Conservation (phyloP, 495 filamentous ascomycete genomes). For the Neurospora sp. region DNA sequence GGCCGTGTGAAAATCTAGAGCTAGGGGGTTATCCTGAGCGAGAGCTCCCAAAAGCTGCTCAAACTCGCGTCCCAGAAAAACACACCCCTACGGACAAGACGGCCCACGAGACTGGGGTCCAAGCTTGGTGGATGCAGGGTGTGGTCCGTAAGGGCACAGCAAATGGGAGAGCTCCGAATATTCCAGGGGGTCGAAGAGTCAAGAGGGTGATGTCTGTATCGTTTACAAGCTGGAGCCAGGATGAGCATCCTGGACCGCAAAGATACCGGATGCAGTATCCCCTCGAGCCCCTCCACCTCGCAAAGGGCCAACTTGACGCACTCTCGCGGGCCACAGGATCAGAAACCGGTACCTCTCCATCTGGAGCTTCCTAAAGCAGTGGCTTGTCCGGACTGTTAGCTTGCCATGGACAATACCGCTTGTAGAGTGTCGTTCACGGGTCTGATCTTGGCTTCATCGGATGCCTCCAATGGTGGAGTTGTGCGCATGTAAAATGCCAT, state of each 20-base stretch:
- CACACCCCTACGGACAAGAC: neutral
- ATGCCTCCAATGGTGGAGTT: neutral
- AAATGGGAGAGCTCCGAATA: neutral
- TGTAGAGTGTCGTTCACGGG: neutral
- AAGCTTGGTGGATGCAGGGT: neutral
- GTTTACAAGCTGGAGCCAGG: constrained; percentile 7
- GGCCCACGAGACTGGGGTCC: neutral
- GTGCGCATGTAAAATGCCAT: neutral
- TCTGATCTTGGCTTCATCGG: neutral
- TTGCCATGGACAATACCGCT: too few relatives aligned
- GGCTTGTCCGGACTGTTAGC: neutral
- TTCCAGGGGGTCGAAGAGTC: neutral
- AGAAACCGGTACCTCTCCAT: neutral
- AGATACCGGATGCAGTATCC: constrained; percentile 9
- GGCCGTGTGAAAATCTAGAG: constrained; percentile 17
- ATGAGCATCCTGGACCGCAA: constrained; percentile 15
- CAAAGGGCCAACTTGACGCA: constrained; percentile 4
- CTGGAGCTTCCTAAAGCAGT: constrained; percentile 8
- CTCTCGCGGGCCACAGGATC: neutral
- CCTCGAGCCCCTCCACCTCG: constrained; percentile 1
- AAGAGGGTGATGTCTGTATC: neutral
- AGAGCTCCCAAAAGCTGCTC: neutral
- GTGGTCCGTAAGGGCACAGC: neutral
- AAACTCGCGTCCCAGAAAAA: neutral
- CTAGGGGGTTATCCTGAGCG: neutral